Evolutionary conservation across 176 grass and related monocot genomes (phyloP), one percentile per base, ranked within the genome.

Genomic region (Miscanthus lutarioriparius): DNA sequence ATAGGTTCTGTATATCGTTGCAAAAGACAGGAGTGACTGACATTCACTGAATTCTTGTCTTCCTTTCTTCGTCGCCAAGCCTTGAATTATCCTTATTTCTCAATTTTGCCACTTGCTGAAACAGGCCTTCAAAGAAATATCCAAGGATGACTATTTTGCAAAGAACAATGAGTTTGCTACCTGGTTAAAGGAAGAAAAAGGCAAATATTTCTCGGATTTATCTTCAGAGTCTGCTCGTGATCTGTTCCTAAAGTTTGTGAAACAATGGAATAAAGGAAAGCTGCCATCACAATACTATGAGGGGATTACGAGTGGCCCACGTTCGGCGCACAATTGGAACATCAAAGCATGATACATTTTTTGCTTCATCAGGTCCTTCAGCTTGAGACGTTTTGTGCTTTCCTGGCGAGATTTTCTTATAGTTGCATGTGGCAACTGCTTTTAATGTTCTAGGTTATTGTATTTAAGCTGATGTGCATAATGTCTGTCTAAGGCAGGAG

Each of bases 121-220:
- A 92, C 63, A 94, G 83, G 88, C 33, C 61, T 87, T 96, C 78
- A 82, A 89, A 85, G 88, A 99, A 84, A 91, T 96, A 61, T 94
- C 96, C 48, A 92, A 99, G 79, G 93, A 96, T 53, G 93, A 99
- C 81, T 99, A 99, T 35, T 99, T 94, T 43, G 83, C 96, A 20
- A 99, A 94, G 76, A 99, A 89, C 88, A 96, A 96, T 16, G 96
- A 99, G 71, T 99, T 99, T 20, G 86, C 93, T 7, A 92, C 93
- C 8, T 99, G 96, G 91, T 87, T 96, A 59, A 96, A 94, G 84
- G 90, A 96, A 92, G 86, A 92, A 80, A 90, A 90, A 71, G 77
- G 78, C 23, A 94, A 96, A 82, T 99, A 91, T 88, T 99, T 99
- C 76, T 94, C 86, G 28, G 91, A 99, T 59, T 93, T 99, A 76